Conservation (phyloP, 2,329 filamentous ascomycete genomes). For the Fusarium oligoseptatum region DNA sequence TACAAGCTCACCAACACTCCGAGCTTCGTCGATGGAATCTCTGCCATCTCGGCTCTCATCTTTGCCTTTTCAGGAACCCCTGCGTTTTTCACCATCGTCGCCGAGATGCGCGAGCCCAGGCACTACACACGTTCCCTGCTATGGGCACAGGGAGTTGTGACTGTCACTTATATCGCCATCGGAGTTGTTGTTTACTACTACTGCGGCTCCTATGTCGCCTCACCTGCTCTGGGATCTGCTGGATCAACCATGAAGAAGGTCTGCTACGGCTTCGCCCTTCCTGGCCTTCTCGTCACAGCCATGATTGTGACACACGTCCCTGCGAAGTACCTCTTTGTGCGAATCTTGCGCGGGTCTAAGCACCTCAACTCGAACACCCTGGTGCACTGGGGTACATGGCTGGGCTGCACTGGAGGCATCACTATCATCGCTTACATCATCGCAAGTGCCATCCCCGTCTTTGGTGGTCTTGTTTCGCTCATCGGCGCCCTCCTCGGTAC, state of each 20-base stretch:
- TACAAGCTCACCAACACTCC: constrained; percentile 48
- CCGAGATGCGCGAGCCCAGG: constrained; percentile 52
- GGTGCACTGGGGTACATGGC: constrained; percentile 49
- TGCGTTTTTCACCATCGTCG: constrained; percentile 50
- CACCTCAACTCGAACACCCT: constrained; percentile 46
- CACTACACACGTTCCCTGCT: constrained; percentile 47
- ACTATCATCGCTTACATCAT: constrained; percentile 34
- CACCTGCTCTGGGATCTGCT: constrained; percentile 61
- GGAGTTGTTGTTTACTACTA: constrained; percentile 59
- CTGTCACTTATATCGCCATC: constrained; percentile 51
- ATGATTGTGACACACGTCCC: constrained; percentile 46
- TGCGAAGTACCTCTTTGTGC: constrained; percentile 49
- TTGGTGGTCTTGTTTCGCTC: constrained; percentile 32
- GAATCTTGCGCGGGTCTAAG: constrained; percentile 46
- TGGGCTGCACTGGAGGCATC: constrained; percentile 25
- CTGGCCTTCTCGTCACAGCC: constrained; percentile 47
- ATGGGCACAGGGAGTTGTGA: constrained; percentile 44
- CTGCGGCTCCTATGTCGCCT: constrained; percentile 61
- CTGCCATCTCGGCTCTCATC: constrained; percentile 50
- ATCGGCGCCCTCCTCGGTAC: constrained; percentile 35
- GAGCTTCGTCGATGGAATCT: constrained; percentile 47
- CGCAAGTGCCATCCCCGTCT: constrained; percentile 33
- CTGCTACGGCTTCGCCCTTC: constrained; percentile 57
- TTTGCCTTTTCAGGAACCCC: constrained; percentile 56
- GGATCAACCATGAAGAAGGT: constrained; percentile 58